Evolutionary conservation across 352 stramenopile species (phyloP), one percentile per base, ranked within the genome.

Genomic region (Pythium sukuiense): DNA sequence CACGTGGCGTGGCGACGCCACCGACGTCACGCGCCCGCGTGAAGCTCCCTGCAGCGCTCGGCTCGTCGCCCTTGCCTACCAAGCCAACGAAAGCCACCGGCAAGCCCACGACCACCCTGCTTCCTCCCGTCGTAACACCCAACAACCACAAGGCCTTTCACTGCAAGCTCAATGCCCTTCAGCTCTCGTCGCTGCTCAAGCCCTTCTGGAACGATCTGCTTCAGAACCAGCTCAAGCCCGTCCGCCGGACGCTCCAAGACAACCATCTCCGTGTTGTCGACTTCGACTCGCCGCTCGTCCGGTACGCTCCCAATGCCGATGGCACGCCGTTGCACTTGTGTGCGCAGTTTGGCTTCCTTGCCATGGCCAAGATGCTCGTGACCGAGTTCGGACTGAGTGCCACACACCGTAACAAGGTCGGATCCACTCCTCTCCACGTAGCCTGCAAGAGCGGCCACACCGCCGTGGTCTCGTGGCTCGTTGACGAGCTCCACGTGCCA

Each of bases 311-410:
- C 1, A 76, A 72, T 24, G 73, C 77, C 3, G 76, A 85, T 32
- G 79, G 71, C n/a, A 79, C 77, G 1, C 73, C 73, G 3, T 26
- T 89, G 30, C 77, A 89, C 32, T 52, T 89, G 8, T 87, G 79
- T n/a, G 79, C 79, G 0, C 79, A 89, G 50, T 73, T 81, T n/a
- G 77, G 81, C 9, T 75, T 83, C 26, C 33, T 79, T 20, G 43
- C 43, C 3, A 74, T 76, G 30, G 81, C 79, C 18, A 70, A 73
- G 56, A 46, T 87, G 61, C 58, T 88, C 59, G 63, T 89, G 35
- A 52, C 61, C 8, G 55, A 70, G 13, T 76, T 76, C 13, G 66
- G 62, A 2, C 57, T 88, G 18, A 59, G 78, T 27, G 41, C 82
- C 27, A 69, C 74, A 20, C 55, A 62, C 18, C 76, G 73, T 29